These are phyloP conservation scores for Clitopilus hobsonii DNA, from an alignment of 768 basidiomycete genomes.

Conservation along the genomic window DNA sequence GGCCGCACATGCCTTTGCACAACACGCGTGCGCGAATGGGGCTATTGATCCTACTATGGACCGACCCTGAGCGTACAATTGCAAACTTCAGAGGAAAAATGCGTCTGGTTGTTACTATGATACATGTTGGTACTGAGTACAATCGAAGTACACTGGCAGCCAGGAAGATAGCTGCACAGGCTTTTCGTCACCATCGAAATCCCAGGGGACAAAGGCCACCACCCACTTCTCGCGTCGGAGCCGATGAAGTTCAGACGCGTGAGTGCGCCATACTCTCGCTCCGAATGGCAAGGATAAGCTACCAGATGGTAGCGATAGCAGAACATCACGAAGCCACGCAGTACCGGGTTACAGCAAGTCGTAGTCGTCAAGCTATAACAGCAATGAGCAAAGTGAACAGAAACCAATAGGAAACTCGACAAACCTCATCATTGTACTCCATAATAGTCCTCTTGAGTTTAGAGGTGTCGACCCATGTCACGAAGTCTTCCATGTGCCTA, in stretches of 20 bases:
- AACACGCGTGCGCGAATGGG: background rate
- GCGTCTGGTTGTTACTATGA: background rate
- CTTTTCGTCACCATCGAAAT: background rate
- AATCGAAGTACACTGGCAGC: background rate
- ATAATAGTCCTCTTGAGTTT: slow-evolving; percentile 95
- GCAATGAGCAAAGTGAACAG: slow-evolving; percentile 11
- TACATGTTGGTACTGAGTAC: background rate
- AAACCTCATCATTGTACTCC: slow-evolving; percentile 93
- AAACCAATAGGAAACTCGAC: slow-evolving; percentile 1
- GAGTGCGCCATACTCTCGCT: too few relatives aligned
- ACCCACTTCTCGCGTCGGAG: background rate
- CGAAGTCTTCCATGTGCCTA: slow-evolving; percentile 98
- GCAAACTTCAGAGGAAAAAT: background rate
- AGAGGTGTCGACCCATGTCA: slow-evolving; percentile 98
- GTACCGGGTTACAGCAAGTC: slow-evolving; percentile 58
- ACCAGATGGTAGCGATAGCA: too few relatives aligned
- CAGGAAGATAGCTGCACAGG: background rate
- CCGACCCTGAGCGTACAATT: background rate
- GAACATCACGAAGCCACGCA: too few relatives aligned
- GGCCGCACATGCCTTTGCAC: background rate
- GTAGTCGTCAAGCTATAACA: slow-evolving; percentile 82
- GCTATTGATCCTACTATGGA: background rate
- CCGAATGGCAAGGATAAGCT: too few relatives aligned
- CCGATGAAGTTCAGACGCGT: background rate
- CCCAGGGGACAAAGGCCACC: background rate